Percentiles rank a stretch among this genome's conserved stretches.
These are phyloP conservation scores for Adansonia gregorii DNA, from an alignment of 441 rosid genomes.

Conservation along the genomic window DNA sequence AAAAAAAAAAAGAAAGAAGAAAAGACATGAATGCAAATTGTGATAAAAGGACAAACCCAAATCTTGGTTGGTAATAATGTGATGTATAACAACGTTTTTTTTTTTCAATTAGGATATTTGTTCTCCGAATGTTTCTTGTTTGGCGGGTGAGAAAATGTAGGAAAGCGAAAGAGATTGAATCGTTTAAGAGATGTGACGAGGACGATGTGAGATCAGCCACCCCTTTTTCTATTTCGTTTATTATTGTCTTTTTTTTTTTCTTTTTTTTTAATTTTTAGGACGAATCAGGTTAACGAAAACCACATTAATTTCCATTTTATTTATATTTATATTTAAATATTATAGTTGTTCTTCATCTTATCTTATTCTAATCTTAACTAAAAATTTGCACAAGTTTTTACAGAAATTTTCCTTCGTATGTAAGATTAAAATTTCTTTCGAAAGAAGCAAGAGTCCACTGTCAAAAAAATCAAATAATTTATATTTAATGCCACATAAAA, in stretches of 20 bases:
- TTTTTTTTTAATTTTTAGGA: not conserved
- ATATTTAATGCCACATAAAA: no score
- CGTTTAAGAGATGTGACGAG: conserved; percentile 35
- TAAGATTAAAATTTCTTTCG: no score
- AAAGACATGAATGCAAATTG: not conserved
- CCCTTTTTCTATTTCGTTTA: conserved; percentile 8
- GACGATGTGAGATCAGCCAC: conserved; percentile 33
- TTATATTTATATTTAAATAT: not conserved
- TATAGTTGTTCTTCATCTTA: not conserved
- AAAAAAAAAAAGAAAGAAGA: not conserved
- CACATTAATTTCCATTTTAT: not conserved
- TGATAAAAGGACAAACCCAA: not conserved
- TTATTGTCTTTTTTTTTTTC: not conserved
- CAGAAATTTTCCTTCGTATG: no score
- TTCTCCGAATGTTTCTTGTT: conserved; percentile 27
- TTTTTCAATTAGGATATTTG: conserved; percentile 9
- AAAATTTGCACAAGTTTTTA: not conserved
- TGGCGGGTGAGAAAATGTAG: not conserved
- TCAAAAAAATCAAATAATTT: no score
- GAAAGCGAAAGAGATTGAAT: no score
- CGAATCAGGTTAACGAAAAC: not conserved
- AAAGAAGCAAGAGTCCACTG: no score
- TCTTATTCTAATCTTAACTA: not conserved
- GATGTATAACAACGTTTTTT: no score
- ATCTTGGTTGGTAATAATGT: not conserved